Percentiles rank a stretch among this genome's conserved stretches.
phyloP scores from a whole-genome alignment of 768 basidiomycete species.

The Suillus clintonianus region DNA sequence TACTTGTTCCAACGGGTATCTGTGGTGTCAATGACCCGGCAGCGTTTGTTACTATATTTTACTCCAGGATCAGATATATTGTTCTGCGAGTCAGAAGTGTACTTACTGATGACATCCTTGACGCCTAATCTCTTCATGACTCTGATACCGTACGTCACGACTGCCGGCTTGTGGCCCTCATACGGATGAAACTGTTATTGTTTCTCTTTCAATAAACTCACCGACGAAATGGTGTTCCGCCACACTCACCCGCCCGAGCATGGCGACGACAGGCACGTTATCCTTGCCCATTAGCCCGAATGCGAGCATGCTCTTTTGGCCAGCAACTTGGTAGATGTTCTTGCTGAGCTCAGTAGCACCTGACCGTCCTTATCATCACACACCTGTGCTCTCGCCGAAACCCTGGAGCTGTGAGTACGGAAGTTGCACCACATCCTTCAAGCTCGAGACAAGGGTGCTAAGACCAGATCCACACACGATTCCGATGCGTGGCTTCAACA shows the following conservation, averaged over 20 bases:
- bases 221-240: background rate
- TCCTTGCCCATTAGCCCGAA: conserved; percentile 74
- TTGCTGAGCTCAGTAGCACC: background rate
- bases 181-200: conserved; percentile 74
- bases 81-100: background rate
- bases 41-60: conserved; percentile 81
- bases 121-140: conserved; percentile 79
- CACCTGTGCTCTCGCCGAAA: conserved; percentile 79
- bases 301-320: conserved; percentile 78
- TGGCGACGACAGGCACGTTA: conserved; percentile 82
- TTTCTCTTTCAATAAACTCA: background rate
- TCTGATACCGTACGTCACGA: conserved; percentile 78
- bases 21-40: conserved; percentile 77
- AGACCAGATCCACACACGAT: conserved; percentile 90
- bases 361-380: conserved; percentile 8
- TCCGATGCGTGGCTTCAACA: conserved; percentile 66
- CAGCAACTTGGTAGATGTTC: conserved; percentile 53
- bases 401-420: conserved; percentile 71
- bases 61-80: background rate
- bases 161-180: conserved; percentile 73
- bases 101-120: conserved; percentile 72
- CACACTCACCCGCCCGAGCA: conserved; percentile 76
- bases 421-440: conserved; percentile 59
- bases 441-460: conserved; percentile 65
- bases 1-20: conserved; percentile 81